Percentiles rank a stretch among this genome's conserved stretches.
These are phyloP conservation scores for Suaeda aralocaspica DNA, from an alignment of 148 eudicot species.

Conservation along the genomic window DNA sequence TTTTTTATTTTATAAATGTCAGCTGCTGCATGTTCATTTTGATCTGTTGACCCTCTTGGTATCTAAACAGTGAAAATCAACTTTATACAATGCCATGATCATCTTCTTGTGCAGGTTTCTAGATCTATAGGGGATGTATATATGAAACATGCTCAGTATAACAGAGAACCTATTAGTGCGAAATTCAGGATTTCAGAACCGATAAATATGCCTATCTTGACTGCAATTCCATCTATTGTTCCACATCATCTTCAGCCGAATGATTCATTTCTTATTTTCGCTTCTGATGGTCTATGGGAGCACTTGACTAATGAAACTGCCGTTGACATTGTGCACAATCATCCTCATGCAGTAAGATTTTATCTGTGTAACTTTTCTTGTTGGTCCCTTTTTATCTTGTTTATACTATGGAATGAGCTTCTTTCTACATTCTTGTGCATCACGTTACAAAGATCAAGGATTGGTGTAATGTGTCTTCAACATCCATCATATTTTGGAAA, in stretches of 20 bases:
- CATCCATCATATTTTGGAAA: no score
- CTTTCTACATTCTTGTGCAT: neutral
- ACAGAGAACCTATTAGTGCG: constrained; percentile 51
- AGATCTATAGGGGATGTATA: constrained; percentile 68
- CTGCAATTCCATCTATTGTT: constrained; percentile 53
- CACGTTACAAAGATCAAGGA: neutral
- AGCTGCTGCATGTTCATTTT: constrained; percentile 4
- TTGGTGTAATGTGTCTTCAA: no score
- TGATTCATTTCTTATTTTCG: constrained; percentile 68
- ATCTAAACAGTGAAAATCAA: constrained; percentile 9
- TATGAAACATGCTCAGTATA: constrained; percentile 57
- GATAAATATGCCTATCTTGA: constrained; percentile 53
- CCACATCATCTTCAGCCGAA: constrained; percentile 49
- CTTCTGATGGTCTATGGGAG: constrained; percentile 86
- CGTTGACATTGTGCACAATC: constrained; percentile 66
- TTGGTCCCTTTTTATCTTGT: neutral
- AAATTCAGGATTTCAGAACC: constrained; percentile 70
- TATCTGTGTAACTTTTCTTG: neutral
- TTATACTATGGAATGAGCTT: neutral
- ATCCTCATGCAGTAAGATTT: constrained; percentile 63
- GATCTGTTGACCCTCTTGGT: constrained; percentile 3
- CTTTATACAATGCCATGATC: constrained; percentile 5
- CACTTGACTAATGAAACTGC: constrained; percentile 73
- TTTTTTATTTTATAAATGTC: no score
- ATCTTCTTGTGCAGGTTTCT: constrained; percentile 50